Evolutionary conservation across 2,329 filamentous ascomycete species (phyloP).

Genomic region (Ceratocystis cacaofunesta): DNA sequence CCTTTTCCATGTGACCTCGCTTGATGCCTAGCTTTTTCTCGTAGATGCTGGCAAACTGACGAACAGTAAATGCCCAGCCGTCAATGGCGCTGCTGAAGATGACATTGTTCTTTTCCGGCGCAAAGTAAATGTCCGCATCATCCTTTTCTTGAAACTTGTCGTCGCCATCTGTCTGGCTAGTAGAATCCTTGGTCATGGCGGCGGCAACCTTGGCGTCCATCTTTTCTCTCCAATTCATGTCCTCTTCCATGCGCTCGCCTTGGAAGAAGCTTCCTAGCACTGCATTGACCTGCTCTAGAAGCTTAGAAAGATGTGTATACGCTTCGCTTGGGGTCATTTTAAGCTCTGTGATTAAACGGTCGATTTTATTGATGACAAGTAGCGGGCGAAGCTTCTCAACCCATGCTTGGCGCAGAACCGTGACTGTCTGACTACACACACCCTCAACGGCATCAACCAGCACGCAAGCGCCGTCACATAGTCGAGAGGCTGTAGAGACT

Average conservation of each 20-base stretch:
- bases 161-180: constrained; percentile 35
- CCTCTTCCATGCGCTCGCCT: constrained; percentile 95
- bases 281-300: constrained; percentile 92
- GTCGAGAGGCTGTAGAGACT: constrained; percentile 82
- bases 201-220: constrained; percentile 76
- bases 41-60: constrained; percentile 84
- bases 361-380: constrained; percentile 96
- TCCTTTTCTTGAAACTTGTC: constrained; percentile 74
- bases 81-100: constrained; percentile 97
- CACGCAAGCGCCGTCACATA: constrained; percentile 89
- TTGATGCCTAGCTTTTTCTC: constrained; percentile 97
- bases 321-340: constrained; percentile 87
- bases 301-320: constrained; percentile 72
- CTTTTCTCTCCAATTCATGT: constrained; percentile 84
- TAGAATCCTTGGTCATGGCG: constrained; percentile 44
- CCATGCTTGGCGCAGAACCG: constrained; percentile 88
- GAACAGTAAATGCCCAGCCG: constrained; percentile 96
- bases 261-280: constrained; percentile 96
- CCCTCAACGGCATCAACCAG: constrained; percentile 94
- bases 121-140: constrained; percentile 95
- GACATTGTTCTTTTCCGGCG: constrained; percentile 95
- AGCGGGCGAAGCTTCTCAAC: constrained; percentile 88
- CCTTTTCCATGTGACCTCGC: constrained; percentile 71
- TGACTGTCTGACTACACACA: constrained; percentile 96
- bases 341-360: constrained; percentile 81